Evolutionary conservation across 257 asterid species (phyloP), one percentile per base, ranked within the genome.

Genomic region (Plantago major): DNA sequence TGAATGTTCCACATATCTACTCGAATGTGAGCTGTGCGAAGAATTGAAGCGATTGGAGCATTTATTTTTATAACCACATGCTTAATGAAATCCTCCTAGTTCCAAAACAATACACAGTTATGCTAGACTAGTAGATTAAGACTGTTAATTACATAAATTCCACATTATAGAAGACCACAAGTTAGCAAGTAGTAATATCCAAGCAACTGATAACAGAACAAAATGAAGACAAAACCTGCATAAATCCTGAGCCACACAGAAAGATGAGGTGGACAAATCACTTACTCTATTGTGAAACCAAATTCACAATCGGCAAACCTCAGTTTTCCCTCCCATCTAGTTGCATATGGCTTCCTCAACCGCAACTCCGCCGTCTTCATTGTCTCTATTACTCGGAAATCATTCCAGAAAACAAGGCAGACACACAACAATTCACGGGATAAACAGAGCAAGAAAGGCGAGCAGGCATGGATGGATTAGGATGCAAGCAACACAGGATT

Each of bases 291-390:
- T 63, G 64, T 50, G 56, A 50, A 30, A 50, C 7, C n/a, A 19
- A 40, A 8, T 53, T 4, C 10, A 26, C 8, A 53, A 52, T 26
- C 30, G 18, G 28, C 58, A 9, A 9, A 19, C 1, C 58, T 9
- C 58, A 52, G 4, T 33, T 33, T 33, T 33, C 40, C 40, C 40
- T 22, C 58, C 10, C 11, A 28, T 53, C 11, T 42, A 9, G 0
- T 22, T n/a, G 28, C 13, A 9, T 12, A 53, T 89, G 95, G 97
- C 95, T 74, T 71, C 89, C 56, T 63, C 79, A 55, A 55, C 85
- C 73, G 68, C 82, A 73, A 60, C 80, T 37, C 72, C 87, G 51
- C 70, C 83, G 42, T 22, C 82, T 70, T 64, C 84, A 3, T 76
- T 78, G 67, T 71, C 79, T 60, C 79, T 81, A 28, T 55, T 77